Percentiles rank a stretch among this genome's conserved stretches.
These are phyloP conservation scores for Fusarium chlamydosporum DNA, from an alignment of 2,329 filamentous ascomycete genomes.

Conservation along the genomic window DNA sequence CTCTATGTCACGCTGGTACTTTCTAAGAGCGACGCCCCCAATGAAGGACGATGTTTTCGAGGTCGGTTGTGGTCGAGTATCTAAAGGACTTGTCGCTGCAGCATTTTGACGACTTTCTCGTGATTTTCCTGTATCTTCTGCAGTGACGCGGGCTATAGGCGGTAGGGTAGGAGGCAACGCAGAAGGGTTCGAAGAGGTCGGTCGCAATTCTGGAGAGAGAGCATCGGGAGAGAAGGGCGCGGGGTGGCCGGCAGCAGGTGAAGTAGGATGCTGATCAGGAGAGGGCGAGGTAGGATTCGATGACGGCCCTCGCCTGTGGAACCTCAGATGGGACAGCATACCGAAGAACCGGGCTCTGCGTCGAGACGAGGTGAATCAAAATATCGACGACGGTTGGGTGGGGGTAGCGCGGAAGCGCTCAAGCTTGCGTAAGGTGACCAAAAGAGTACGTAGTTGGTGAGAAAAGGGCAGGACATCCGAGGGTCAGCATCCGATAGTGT, in stretches of 20 bases:
- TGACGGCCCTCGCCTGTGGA: slow-evolving; percentile 67
- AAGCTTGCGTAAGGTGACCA: slow-evolving; percentile 38
- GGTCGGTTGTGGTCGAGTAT: slow-evolving; percentile 48
- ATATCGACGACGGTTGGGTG: slow-evolving; percentile 41
- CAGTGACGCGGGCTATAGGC: slow-evolving; percentile 65
- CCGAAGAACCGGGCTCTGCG: slow-evolving; percentile 39
- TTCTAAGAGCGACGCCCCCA: slow-evolving; percentile 67
- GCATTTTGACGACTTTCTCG: slow-evolving; percentile 47
- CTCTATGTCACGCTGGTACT: slow-evolving; percentile 61
- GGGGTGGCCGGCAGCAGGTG: slow-evolving; percentile 56
- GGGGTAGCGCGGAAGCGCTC: slow-evolving; percentile 33
- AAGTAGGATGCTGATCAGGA: slow-evolving; percentile 63
- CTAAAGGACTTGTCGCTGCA: slow-evolving; percentile 43
- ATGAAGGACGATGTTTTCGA: slow-evolving; percentile 63
- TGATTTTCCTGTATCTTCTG: slow-evolving; percentile 55
- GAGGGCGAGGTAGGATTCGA: slow-evolving; percentile 69
- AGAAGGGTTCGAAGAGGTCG: slow-evolving; percentile 55
- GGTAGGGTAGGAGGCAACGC: slow-evolving; percentile 64
- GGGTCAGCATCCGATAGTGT: slow-evolving; percentile 41
- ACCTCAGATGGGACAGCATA: slow-evolving; percentile 70
- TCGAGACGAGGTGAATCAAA: slow-evolving; percentile 43
- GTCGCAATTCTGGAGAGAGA: slow-evolving; percentile 55
- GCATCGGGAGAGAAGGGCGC: slow-evolving; percentile 60
- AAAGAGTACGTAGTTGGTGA: slow-evolving; percentile 21
- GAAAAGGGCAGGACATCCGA: slow-evolving; percentile 39